These are phyloP conservation scores for Cladosporium sp. DNA, from an alignment of 2,329 filamentous ascomycete species.

Conservation along the genomic window DNA sequence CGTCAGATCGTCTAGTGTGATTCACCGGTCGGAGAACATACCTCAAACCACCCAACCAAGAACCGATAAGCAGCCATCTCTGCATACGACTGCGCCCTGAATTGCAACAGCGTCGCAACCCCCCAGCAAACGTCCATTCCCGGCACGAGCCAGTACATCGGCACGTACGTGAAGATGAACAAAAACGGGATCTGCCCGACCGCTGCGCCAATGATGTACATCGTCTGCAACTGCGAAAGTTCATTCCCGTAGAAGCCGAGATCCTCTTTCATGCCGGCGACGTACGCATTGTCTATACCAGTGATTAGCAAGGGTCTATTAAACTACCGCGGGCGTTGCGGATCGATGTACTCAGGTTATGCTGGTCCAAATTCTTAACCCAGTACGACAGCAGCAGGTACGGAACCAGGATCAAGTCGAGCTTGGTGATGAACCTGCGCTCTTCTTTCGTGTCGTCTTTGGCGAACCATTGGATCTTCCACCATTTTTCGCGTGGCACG, in stretches of 20 bases:
- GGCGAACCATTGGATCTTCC: conserved; percentile 48
- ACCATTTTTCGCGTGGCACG: background rate
- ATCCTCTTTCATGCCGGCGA: conserved; percentile 11
- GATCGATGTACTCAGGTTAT: conserved; percentile 50
- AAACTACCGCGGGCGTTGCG: background rate
- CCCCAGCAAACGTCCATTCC: conserved; percentile 19
- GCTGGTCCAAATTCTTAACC: conserved; percentile 58
- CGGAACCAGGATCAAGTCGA: conserved; percentile 57
- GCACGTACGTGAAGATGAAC: conserved; percentile 19
- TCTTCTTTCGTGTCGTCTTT: conserved; percentile 52
- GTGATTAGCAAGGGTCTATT: background rate
- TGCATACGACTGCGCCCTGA: conserved; percentile 10
- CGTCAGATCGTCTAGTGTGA: too few species aligned
- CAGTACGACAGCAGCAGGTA: conserved; percentile 59
- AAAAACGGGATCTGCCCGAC: conserved; percentile 22
- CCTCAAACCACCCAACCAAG: conserved; percentile 23
- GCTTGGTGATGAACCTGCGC: conserved; percentile 54
- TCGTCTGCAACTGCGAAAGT: conserved; percentile 18
- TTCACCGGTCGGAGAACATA: background rate
- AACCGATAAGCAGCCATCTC: conserved; percentile 21
- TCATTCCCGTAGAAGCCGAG: conserved; percentile 14
- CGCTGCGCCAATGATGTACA: conserved; percentile 22
- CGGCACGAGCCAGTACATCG: conserved; percentile 19
- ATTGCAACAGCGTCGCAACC: conserved; percentile 21
- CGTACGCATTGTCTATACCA: conserved; percentile 47